Evolutionary conservation across 228 moss, liverwort and hornwort species (phyloP), one percentile per base, ranked within the genome.

Genomic region (Sphagnum fallax): DNA sequence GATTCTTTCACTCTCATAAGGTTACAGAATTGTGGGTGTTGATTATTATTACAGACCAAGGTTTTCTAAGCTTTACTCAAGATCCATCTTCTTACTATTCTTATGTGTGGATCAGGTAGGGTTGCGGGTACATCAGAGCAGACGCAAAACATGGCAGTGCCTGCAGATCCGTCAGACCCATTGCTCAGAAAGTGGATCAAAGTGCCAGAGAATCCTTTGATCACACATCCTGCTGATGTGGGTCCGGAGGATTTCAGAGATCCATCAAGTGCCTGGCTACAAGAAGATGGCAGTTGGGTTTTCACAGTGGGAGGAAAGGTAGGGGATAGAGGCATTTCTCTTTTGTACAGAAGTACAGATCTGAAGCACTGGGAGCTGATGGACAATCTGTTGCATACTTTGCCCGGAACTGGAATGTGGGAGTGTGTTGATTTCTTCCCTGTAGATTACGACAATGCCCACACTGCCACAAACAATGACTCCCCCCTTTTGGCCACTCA

Each of bases 371-470:
- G 92, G 92, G 72, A 72, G 10, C 76, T 88, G 68, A 70, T 72
- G 6, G 61, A 79, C 0, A 18, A 67, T 2, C 75, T 58, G 11
- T 70, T 97, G n/a, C 88, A 93, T 52, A 65, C 77, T 4, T 91
- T 93, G 2, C 5, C 74, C 0, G 77, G 73, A 48, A 82, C 92
- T 0, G 87, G 83, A 16, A 80, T 82, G 83, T 87, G 87, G 96
- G 96, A 97, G 78, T 97, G 96, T 74, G 83, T 88, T 4, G 96
- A 97, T 65, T 90, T 97, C 65, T 97, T 69, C 53, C 96, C 96
- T 0, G 78, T 93, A 8, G 32, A 32, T 32, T 32, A 32, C 2
- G 32, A 32, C 32, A 32, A 32, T 32, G 32, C 32, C 32, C 32
- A 32, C 32, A 32, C 32, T 2, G 82, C 77, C 11, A 50, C 60